These are phyloP conservation scores for Fusarium lateritium DNA, from an alignment of 2,329 filamentous ascomycete genomes.

Conservation along the genomic window DNA sequence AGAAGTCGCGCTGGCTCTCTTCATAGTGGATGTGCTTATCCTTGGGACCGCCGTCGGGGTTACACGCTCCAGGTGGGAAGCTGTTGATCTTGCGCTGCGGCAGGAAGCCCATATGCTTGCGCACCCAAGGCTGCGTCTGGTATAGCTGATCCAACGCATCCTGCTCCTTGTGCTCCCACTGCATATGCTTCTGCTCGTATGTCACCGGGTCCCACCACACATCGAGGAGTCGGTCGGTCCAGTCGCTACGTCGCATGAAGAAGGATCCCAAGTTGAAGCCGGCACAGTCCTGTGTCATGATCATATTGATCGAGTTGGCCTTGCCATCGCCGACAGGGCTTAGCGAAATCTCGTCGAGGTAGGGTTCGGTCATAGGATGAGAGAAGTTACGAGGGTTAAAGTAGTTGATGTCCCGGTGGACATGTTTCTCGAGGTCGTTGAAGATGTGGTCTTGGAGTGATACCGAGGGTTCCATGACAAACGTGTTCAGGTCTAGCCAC, in stretches of 20 bases:
- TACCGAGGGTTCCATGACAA: slow-evolving; percentile 95
- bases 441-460: slow-evolving; percentile 94
- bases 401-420: slow-evolving; percentile 95
- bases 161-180: slow-evolving; percentile 99
- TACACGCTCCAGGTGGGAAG: slow-evolving; percentile 92
- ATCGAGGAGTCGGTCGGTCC: slow-evolving; percentile 92
- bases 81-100: slow-evolving; percentile 94
- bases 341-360: slow-evolving; percentile 81
- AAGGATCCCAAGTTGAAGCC: slow-evolving; percentile 98
- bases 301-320: slow-evolving; percentile 83
- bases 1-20: slow-evolving; percentile 86
- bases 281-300: slow-evolving; percentile 92
- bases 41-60: slow-evolving; percentile 74
- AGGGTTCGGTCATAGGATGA: slow-evolving; percentile 81
- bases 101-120: slow-evolving; percentile 89
- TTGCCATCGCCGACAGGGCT: slow-evolving; percentile 85
- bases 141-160: slow-evolving; percentile 96
- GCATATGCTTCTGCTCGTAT: slow-evolving; percentile 99
- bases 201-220: slow-evolving; percentile 98
- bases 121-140: slow-evolving; percentile 90
- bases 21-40: slow-evolving; percentile 88
- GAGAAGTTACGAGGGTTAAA: slow-evolving; percentile 96
- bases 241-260: slow-evolving; percentile 86
- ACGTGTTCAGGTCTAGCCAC: slow-evolving; percentile 98
- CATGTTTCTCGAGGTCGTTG: slow-evolving; percentile 78